Base-by-base conservation (phyloP, 1,284 basidiomycete species). In the Crucibulum cyathiforme region DNA sequence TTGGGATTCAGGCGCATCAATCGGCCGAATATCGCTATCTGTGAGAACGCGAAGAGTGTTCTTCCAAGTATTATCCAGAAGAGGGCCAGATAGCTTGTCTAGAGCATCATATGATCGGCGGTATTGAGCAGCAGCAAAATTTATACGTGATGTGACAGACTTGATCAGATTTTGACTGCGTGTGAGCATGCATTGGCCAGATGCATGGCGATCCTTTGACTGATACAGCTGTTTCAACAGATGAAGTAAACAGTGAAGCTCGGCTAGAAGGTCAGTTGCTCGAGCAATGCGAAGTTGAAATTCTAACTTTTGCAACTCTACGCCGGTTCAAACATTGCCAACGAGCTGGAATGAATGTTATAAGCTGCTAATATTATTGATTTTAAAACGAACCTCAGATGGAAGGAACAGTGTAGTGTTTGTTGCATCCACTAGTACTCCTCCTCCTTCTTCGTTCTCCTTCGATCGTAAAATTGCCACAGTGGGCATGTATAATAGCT, bases 71-170 rank as follows among this genome's bases (percentile, higher is more conserved):
- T 35, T 7, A 51, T 13, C 24, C 1, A n/a, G n/a, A 10, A 51
- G 15, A 7, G 3, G 2, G n/a, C 15, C 15, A 31, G 31, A 51
- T 2, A 51, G 49, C 8, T 17, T 8, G 9, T n/a, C 36, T 1
- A 51, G 49, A 34, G 49, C 31, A 6, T n/a, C 12, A 6, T 31
- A 35, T 31, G 17, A 57, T 57, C 43, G 62, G 67, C 43, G 13
- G 51, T 53, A 53, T 34, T 17, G 35, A 46, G 45, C 19, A 43
- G 41, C 8, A 52, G 41, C 9, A 8, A 57, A 17, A 5, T 24
- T 34, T 24, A 51, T 35, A 9, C 49, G 17, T 35, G 17, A 17
- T 3, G 5, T 13, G 9, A 51, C 49, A 8, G 36, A n/a, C 2
- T 51, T 34, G 10, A 51, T 51, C 1, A 37, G 36, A 5, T 7